phyloP scores from a whole-genome alignment of 768 basidiomycete genomes.

The Cystofilobasidium bisporidii region DNA sequence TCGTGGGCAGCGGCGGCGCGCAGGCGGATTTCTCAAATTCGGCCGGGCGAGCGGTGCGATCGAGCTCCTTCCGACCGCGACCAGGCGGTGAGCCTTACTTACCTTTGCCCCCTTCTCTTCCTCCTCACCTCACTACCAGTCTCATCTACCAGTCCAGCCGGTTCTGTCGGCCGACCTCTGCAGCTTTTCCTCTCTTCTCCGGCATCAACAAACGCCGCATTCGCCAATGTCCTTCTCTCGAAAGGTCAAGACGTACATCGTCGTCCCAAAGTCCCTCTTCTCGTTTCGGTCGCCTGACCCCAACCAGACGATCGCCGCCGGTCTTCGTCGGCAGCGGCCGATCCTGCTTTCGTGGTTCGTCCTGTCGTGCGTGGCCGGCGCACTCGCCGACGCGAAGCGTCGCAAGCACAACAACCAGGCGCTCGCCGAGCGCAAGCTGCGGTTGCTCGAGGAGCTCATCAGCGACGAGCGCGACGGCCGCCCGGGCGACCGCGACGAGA shows the following conservation, averaged over 20 bases:
- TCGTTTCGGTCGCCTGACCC: neutral
- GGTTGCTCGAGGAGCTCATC: neutral
- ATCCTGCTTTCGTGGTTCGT: constrained; percentile 2
- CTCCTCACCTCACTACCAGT: no score
- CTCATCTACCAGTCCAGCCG: no score
- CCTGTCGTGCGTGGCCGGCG: constrained; percentile 3
- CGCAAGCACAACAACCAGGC: no score
- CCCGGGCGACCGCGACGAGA: neutral
- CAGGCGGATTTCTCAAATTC: neutral
- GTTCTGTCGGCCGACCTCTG: no score
- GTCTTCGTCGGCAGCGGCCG: neutral
- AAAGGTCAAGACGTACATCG: neutral
- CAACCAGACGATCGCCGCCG: neutral
- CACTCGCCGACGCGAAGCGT: neutral
- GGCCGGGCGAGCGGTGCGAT: neutral
- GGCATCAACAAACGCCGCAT: neutral
- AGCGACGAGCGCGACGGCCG: neutral
- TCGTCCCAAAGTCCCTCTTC: neutral
- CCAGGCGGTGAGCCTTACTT: neutral
- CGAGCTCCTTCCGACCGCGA: neutral
- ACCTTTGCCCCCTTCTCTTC: neutral
- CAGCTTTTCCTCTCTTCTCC: neutral
- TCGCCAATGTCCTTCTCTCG: neutral
- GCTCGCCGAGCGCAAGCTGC: neutral
- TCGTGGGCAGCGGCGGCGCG: neutral